Base-by-base conservation (phyloP, 1,284 basidiomycete genomes). In the Rhodotorula sp. region DNA sequence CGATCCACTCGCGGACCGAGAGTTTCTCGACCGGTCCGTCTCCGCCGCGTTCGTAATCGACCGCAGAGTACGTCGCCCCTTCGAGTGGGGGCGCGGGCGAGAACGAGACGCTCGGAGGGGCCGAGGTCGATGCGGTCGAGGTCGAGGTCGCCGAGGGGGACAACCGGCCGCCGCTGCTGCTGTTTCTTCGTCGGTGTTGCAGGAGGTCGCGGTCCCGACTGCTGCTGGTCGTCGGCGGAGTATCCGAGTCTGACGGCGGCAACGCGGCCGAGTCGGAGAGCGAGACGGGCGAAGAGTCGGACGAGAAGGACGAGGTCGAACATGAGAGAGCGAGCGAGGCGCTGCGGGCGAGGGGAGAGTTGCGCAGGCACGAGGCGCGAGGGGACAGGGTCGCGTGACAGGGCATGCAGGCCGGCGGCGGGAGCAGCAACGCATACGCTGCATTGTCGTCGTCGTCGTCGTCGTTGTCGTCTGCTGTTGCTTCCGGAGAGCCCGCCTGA, bases 1-100 rank as follows among this genome's bases (percentile, higher is more conserved):
- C 73, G 67, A 75, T 69, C 71, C 69, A 73, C 29, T 75, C 73
- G n/a, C 64, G 57, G 24, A 75, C 67, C 44, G 66, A 68, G 24
- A 75, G 60, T 57, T 72, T 72, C 64, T 72, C 71, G 60, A 75
- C 73, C 4, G 71, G 71, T 1, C 56, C 63, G 44, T 75, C 66
- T 8, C 73, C 73, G n/a, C 66, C 56, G 17, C 73, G 64, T 42
- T 59, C 62, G 57, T 75, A 75, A 49, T 67, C 71, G 37, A 33
- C 20, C 17, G 64, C 42, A 6, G 73, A 75, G 33, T 73, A 69
- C 7, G 73, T 75, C 20, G 57, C 22, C 45, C 57, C 57, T 8
- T 67, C 55, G 1, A 33, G 53, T 0, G 73, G 71, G 4, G 68
- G 68, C 1, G 64, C 68, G 45, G 18, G 29, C 6, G 71, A 69